A percentile compares a stretch with the other conserved stretches of the same genome.
Conservation (phyloP, 805 yeast species). For the Candida vaughaniae region DNA sequence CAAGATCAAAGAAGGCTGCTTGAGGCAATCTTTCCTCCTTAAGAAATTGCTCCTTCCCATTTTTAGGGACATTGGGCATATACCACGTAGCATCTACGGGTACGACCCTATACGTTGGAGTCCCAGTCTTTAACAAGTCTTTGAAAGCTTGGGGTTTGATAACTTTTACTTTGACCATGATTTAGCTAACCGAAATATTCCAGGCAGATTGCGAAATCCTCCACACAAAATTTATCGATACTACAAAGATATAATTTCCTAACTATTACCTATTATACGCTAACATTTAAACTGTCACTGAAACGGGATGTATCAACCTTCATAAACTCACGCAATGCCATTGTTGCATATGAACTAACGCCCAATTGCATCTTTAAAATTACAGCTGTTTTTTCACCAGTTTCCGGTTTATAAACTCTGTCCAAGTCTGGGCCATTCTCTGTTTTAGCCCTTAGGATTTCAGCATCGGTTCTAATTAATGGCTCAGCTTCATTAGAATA, state of each 20-base stretch:
- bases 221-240: no score
- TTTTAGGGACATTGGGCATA: slow-evolving; percentile 70
- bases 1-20: slow-evolving; percentile 78
- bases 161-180: slow-evolving; percentile 8
- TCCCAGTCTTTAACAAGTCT: slow-evolving; percentile 11
- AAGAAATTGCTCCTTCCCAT: slow-evolving; percentile 57
- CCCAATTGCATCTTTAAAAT: slow-evolving; percentile 76
- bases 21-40: slow-evolving; percentile 57
- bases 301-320: slow-evolving; percentile 62
- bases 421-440: slow-evolving; percentile 25
- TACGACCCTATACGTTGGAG: slow-evolving; percentile 28
- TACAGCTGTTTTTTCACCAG: slow-evolving; percentile 61
- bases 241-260: no score
- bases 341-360: slow-evolving; percentile 91
- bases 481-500: slow-evolving; percentile 65
- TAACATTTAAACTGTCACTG: slow-evolving; percentile 18
- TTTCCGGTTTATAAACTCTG: slow-evolving; percentile 19
- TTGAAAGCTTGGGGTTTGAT: slow-evolving; percentile 9
- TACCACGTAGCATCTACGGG: slow-evolving; percentile 93
- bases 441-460: slow-evolving; percentile 35
- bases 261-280: slow-evolving; percentile 4
- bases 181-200: no score
- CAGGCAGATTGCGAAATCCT: no score
- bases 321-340: slow-evolving; percentile 93
- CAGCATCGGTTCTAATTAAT: slow-evolving; percentile 74